These are phyloP conservation scores for Phyllosticta ampelicida DNA, from an alignment of 2,329 filamentous ascomycete species.

Conservation along the genomic window DNA sequence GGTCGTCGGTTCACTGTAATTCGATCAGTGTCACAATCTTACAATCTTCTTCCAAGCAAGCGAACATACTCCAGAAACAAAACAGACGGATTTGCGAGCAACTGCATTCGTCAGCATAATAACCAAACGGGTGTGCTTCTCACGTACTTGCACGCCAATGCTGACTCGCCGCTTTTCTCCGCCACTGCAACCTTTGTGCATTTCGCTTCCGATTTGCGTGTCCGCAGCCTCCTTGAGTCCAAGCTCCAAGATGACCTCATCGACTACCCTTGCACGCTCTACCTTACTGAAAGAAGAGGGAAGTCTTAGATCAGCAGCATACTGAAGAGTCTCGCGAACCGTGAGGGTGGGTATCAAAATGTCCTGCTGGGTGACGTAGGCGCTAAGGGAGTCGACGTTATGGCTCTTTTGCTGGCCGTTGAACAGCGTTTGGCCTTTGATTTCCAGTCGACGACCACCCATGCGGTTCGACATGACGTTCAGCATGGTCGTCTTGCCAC, in stretches of 20 bases:
- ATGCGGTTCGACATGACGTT: constrained; percentile 63
- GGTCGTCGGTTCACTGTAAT: constrained; percentile 54
- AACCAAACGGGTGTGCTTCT: background rate
- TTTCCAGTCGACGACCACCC: constrained; percentile 41
- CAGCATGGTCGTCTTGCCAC: constrained; percentile 49
- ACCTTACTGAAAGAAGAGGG: constrained; percentile 49
- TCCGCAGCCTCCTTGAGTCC: constrained; percentile 68
- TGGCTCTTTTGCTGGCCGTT: constrained; percentile 36
- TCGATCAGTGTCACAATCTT: background rate
- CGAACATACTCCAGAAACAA: constrained; percentile 53
- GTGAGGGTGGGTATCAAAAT: constrained; percentile 62
- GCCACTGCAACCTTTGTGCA: constrained; percentile 65
- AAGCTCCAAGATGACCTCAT: constrained; percentile 66
- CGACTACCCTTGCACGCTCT: constrained; percentile 54
- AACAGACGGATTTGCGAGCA: constrained; percentile 68
- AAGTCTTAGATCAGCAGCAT: constrained; percentile 61
- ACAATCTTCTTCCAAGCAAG: background rate
- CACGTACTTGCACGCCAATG: constrained; percentile 55
- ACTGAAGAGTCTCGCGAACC: constrained; percentile 62
- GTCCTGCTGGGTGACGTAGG: constrained; percentile 70
- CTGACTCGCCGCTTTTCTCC: constrained; percentile 68
- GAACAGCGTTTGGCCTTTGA: constrained; percentile 48
- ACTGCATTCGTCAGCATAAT: constrained; percentile 15
- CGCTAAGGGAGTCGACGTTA: constrained; percentile 41
- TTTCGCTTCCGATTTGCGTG: constrained; percentile 59